A percentile compares a stretch with the other conserved stretches of the same genome.
These are phyloP conservation scores for Monosporascus sp. DNA, from an alignment of 2,329 filamentous ascomycete genomes.

Conservation along the genomic window DNA sequence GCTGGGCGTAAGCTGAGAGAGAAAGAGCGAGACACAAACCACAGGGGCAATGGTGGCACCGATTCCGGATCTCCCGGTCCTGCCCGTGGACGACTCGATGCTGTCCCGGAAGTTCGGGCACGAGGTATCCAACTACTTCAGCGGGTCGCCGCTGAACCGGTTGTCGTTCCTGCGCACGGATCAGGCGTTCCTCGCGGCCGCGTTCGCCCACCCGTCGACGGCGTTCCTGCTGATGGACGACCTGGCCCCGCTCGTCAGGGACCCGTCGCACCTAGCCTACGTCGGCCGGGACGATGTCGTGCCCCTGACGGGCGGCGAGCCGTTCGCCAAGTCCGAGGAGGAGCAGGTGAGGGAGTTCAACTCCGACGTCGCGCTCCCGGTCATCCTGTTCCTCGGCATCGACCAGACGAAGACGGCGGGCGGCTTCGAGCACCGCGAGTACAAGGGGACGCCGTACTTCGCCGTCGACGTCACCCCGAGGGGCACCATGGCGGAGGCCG, in stretches of 20 bases:
- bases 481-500: conserved; percentile 55
- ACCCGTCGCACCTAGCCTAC: conserved; percentile 58
- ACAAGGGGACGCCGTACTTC: conserved; percentile 79
- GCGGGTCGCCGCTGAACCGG: conserved; percentile 71
- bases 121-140: conserved; percentile 80
- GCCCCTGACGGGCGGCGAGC: conserved; percentile 63
- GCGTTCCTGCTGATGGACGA: conserved; percentile 75
- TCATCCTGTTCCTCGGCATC: conserved; percentile 80
- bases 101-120: conserved; percentile 71
- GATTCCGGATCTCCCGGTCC: conserved; percentile 38
- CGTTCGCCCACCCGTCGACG: conserved; percentile 59
- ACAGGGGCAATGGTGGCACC: conserved; percentile 23
- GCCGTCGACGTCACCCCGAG: conserved; percentile 81
- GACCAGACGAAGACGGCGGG: conserved; percentile 52
- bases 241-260: conserved; percentile 66
- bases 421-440: conserved; percentile 58
- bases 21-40: not conserved
- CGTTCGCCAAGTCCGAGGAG: conserved; percentile 67
- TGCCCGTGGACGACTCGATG: conserved; percentile 55
- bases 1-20: not conserved
- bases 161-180: conserved; percentile 72
- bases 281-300: conserved; percentile 64
- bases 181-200: conserved; percentile 61
- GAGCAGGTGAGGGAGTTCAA: conserved; percentile 69
- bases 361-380: conserved; percentile 59